phyloP scores from a whole-genome alignment of 805 yeast species.

The Cyberlindnera subsufficiens region DNA sequence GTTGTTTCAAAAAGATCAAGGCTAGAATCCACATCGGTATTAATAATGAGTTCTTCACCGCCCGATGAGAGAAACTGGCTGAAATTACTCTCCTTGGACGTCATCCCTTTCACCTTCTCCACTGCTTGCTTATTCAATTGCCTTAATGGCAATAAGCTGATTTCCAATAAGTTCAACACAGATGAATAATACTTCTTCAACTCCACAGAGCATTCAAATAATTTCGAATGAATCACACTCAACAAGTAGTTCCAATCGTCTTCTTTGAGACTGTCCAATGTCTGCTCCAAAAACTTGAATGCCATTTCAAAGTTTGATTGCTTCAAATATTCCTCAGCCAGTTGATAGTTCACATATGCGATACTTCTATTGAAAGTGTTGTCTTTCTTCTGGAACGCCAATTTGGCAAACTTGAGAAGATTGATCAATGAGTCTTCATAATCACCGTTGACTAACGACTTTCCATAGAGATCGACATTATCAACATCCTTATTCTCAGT shows the following conservation, averaged over 20 bases:
- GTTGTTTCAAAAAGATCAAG: slow-evolving; percentile 21
- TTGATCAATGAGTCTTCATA: slow-evolving; percentile 17
- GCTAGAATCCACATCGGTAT: slow-evolving; percentile 20
- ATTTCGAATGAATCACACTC: slow-evolving; percentile 27
- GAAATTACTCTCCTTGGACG: slow-evolving; percentile 1
- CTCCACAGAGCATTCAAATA: slow-evolving; percentile 33
- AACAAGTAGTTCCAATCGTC: slow-evolving; percentile 37
- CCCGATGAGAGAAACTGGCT: slow-evolving; percentile 3
- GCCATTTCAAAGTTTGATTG: slow-evolving; percentile 34
- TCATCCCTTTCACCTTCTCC: slow-evolving; percentile 1
- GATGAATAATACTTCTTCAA: slow-evolving; percentile 29
- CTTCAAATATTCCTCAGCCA: slow-evolving; percentile 42
- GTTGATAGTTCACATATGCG: slow-evolving; percentile 39
- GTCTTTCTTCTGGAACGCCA: slow-evolving; percentile 31
- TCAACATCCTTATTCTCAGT: slow-evolving; percentile 1
- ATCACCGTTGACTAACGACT: background rate
- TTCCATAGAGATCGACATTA: slow-evolving; percentile 3
- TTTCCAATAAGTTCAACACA: slow-evolving; percentile 27
- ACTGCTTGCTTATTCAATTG: background rate
- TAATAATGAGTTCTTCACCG: slow-evolving; percentile 13
- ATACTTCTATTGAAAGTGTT: slow-evolving; percentile 32
- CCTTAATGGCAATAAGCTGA: slow-evolving; percentile 22
- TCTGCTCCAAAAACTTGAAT: slow-evolving; percentile 33
- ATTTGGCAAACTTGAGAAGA: slow-evolving; percentile 31
- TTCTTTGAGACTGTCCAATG: slow-evolving; percentile 30